Conservation (phyloP, 495 filamentous ascomycete genomes). For the Podospora australis region DNA sequence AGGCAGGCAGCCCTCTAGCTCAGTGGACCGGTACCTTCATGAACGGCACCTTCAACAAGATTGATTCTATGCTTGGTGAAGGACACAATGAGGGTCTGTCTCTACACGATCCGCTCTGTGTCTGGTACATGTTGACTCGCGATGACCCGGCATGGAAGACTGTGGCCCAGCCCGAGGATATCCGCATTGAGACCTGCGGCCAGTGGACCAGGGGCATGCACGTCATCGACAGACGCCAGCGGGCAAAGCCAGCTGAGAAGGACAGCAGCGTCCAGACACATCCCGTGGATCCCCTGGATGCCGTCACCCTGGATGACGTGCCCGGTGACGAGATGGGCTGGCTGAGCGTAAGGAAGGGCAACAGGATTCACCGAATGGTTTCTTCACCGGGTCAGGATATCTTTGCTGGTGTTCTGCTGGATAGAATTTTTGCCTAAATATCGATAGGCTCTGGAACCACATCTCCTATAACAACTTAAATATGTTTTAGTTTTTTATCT, state of each 20-base stretch:
- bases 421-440: slow-evolving; percentile 40
- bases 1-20: slow-evolving; percentile 66
- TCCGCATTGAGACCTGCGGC: slow-evolving; percentile 77
- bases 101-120: slow-evolving; percentile 80
- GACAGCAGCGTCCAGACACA: slow-evolving; percentile 38
- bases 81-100: slow-evolving; percentile 54
- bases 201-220: slow-evolving; percentile 96
- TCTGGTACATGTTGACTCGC: slow-evolving; percentile 76
- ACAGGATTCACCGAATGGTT: slow-evolving; percentile 68
- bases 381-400: slow-evolving; percentile 47
- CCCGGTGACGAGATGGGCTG: slow-evolving; percentile 64
- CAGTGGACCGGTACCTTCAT: slow-evolving; percentile 78
- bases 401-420: slow-evolving; percentile 44
- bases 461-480: too few relatives aligned
- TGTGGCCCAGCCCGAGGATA: slow-evolving; percentile 53
- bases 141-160: slow-evolving; percentile 46
- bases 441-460: too few relatives aligned
- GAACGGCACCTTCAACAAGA: slow-evolving; percentile 65
- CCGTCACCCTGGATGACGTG: slow-evolving; percentile 28
- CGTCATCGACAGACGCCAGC: slow-evolving; percentile 65
- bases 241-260: slow-evolving; percentile 50
- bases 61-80: slow-evolving; percentile 53
- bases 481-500: too few relatives aligned
- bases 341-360: slow-evolving; percentile 63
- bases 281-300: slow-evolving; percentile 25